Percentiles rank a stretch among this genome's conserved stretches.
Conservation (phyloP, 2,329 filamentous ascomycete species). For the Penicillium sp. region DNA sequence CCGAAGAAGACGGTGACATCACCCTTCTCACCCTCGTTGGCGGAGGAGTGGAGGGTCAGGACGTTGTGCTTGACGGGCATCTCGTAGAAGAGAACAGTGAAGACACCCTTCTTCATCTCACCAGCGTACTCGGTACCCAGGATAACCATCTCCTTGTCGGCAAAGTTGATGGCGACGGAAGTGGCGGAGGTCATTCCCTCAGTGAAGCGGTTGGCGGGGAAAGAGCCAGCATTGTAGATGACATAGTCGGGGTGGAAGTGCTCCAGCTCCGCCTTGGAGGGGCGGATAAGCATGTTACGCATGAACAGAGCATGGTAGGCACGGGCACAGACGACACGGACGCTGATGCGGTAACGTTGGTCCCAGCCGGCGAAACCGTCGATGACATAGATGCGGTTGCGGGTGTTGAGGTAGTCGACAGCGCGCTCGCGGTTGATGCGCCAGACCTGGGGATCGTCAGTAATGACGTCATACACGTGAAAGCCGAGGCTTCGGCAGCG, state of each 20-base stretch:
- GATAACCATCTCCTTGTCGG: conserved; percentile 99
- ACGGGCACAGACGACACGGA: conserved; percentile 96
- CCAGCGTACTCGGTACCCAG: conserved; percentile 98
- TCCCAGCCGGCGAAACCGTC: conserved; percentile 99
- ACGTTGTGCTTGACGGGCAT: conserved; percentile 99
- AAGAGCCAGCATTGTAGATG: conserved; percentile 98
- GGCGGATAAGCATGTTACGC: conserved; percentile 99
- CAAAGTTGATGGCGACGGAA: conserved; percentile 98
- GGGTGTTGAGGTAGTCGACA: conserved; percentile 98
- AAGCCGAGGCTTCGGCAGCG: conserved; percentile 13
- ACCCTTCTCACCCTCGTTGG: conserved; percentile 91
- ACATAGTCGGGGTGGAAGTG: conserved; percentile 99
- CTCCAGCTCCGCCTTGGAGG: conserved; percentile 86
- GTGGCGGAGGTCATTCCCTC: conserved; percentile 98
- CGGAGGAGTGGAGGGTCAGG: conserved; percentile 95
- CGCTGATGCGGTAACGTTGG: conserved; percentile 94
- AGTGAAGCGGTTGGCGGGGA: conserved; percentile 98
- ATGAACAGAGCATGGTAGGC: conserved; percentile 99
- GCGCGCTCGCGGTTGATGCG: conserved; percentile 99
- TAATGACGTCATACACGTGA: conserved; percentile 39
- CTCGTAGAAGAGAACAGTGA: conserved; percentile 99
- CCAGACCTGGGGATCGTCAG: conserved; percentile 74
- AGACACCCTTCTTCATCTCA: conserved; percentile 98
- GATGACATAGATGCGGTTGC: conserved; percentile 97
- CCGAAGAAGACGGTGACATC: conserved; percentile 99